phyloP scores from a whole-genome alignment of 257 asterid species.

The Solanum chaucha region DNA sequence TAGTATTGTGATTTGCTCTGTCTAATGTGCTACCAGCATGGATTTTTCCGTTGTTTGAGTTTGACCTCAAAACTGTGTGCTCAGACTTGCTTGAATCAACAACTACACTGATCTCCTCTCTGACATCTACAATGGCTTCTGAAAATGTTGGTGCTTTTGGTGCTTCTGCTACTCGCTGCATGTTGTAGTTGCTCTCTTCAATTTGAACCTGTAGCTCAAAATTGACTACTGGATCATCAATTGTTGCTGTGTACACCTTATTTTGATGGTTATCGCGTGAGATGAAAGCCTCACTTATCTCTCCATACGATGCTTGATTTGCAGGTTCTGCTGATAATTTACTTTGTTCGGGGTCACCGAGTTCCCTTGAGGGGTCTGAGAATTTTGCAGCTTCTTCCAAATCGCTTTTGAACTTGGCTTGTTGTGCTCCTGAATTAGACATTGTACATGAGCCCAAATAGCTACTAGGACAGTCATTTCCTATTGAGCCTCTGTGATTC shows the following conservation, averaged over 20 bases:
- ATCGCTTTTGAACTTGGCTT: not conserved
- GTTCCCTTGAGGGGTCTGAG: slow-evolving; percentile 10
- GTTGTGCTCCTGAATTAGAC: not conserved
- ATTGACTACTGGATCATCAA: slow-evolving; percentile 16
- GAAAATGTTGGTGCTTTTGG: slow-evolving; percentile 15
- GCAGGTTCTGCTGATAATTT: slow-evolving; percentile 59
- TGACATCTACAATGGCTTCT: slow-evolving; percentile 23
- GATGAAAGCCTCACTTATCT: slow-evolving; percentile 21
- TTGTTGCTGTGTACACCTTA: slow-evolving; percentile 9
- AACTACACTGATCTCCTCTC: slow-evolving; percentile 28
- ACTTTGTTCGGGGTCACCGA: slow-evolving; percentile 39
- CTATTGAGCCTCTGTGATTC: slow-evolving; percentile 9
- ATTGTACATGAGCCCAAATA: not conserved
- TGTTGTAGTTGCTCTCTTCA: slow-evolving; percentile 18
- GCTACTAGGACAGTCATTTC: not conserved
- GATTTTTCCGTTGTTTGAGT: slow-evolving; percentile 10
- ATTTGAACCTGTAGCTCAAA: slow-evolving; percentile 15
- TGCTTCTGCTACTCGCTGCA: slow-evolving; percentile 25
- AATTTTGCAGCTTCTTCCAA: not conserved
- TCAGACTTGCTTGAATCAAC: slow-evolving; percentile 14
- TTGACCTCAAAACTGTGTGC: slow-evolving; percentile 12
- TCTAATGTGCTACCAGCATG: slow-evolving; percentile 17
- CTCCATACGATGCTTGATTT: slow-evolving; percentile 32
- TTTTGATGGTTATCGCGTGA: slow-evolving; percentile 21
- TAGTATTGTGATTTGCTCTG: slow-evolving; percentile 14